phyloP scores from a whole-genome alignment of 73 alveolate species.

The Symbiodinium pilosum region DNA sequence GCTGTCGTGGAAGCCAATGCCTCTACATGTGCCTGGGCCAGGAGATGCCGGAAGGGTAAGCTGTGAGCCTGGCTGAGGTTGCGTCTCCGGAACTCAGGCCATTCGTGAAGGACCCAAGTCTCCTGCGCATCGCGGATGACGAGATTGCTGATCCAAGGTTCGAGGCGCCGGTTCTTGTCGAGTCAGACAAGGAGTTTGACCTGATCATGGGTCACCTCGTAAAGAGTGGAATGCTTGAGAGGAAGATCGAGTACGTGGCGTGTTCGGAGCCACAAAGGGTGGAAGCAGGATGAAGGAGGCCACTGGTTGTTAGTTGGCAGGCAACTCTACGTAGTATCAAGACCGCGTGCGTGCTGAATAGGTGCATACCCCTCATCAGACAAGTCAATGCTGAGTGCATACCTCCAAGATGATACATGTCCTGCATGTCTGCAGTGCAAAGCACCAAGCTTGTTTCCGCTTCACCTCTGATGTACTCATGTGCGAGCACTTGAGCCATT shows the following conservation, averaged over 20 bases:
- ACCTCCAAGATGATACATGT: neutral
- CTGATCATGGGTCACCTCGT: neutral
- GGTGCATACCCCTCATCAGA: neutral
- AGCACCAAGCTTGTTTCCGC: too few species aligned
- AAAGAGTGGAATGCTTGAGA: neutral
- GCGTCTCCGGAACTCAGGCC: neutral
- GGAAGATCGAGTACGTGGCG: too few species aligned
- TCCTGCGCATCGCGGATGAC: conserved; percentile 16
- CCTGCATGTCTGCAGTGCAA: neutral
- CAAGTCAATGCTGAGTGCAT: neutral
- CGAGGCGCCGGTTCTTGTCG: conserved; percentile 22
- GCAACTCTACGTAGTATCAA: neutral
- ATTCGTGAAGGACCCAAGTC: neutral
- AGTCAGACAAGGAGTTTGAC: neutral
- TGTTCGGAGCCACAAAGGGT: too few species aligned
- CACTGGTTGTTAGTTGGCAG: neutral
- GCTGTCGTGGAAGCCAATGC: neutral
- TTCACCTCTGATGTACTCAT: neutral
- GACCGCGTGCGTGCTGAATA: neutral
- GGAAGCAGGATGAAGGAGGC: too few species aligned
- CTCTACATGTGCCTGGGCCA: neutral
- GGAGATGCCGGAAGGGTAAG: neutral
- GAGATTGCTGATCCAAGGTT: neutral
- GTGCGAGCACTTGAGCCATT: neutral
- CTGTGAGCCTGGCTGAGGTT: neutral